phyloP scores from a whole-genome alignment of 148 eudicot species.

The Nepenthes mirabilis region DNA sequence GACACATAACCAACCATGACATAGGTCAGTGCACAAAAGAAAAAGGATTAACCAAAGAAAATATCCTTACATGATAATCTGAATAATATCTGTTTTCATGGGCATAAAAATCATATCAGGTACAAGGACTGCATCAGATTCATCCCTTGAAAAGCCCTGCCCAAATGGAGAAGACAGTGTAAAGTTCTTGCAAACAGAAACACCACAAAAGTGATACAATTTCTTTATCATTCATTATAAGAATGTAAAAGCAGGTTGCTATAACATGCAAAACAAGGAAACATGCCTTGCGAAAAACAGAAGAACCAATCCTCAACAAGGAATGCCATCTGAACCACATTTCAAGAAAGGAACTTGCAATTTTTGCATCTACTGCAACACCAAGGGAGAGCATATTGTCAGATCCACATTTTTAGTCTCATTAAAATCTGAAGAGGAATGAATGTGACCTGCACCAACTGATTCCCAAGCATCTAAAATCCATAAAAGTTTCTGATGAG shows the following conservation, averaged over 20 bases:
- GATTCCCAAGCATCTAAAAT: constrained; percentile 48
- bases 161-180: background rate
- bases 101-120: constrained; percentile 58
- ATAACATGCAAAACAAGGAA: background rate
- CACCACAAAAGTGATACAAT: background rate
- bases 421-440: constrained; percentile 3
- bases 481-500: constrained; percentile 74
- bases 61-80: constrained; percentile 36
- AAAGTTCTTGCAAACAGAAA: background rate
- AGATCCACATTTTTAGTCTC: background rate
- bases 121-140: constrained; percentile 17
- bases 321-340: constrained; percentile 96
- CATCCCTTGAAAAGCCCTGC: constrained; percentile 28
- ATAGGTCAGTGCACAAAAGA: no score
- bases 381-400: constrained; percentile 5
- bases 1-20: no score
- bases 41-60: background rate
- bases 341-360: constrained; percentile 53
- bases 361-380: constrained; percentile 32
- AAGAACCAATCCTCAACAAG: constrained; percentile 47
- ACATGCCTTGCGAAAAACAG: constrained; percentile 36
- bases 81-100: constrained; percentile 28
- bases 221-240: background rate
- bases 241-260: background rate
- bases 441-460: constrained; percentile 36